phyloP scores from a whole-genome alignment of 331 rosid species.

The Acacia pycnantha region DNA sequence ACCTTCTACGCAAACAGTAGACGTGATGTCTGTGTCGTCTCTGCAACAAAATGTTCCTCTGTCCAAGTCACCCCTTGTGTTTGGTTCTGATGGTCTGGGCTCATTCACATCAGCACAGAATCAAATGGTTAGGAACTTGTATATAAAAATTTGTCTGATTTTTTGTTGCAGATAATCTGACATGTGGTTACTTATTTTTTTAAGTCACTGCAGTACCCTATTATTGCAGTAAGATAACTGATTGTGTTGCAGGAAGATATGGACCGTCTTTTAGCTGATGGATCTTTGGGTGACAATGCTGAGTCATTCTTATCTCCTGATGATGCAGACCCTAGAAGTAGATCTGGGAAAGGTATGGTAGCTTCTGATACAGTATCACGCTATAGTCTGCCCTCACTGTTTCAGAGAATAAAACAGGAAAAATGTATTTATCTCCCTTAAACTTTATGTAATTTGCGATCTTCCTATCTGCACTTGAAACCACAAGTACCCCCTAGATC shows the following conservation, averaged over 20 bases:
- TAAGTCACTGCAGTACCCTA: conserved; percentile 25
- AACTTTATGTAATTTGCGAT: neutral
- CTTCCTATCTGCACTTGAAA: neutral
- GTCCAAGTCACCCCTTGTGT: conserved; percentile 50
- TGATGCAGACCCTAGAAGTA: conserved; percentile 35
- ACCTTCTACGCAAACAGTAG: conserved; percentile 52
- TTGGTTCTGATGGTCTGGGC: conserved; percentile 50
- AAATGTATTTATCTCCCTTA: neutral
- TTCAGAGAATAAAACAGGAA: neutral
- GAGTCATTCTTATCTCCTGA: neutral
- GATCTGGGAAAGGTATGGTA: conserved; percentile 57
- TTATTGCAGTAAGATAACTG: conserved; percentile 7
- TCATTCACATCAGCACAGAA: conserved; percentile 53
- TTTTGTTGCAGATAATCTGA: conserved; percentile 8
- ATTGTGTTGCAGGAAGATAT: conserved; percentile 51
- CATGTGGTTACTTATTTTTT: neutral
- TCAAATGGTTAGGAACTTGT: conserved; percentile 52
- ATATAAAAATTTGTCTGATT: neutral
- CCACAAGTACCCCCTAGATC: neutral
- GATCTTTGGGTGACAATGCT: conserved; percentile 52
- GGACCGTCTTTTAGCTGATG: conserved; percentile 56
- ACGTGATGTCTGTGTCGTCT: conserved; percentile 45
- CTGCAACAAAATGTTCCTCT: conserved; percentile 52
- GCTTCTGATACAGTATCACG: neutral
- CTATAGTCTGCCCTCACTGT: neutral